Conservation (phyloP, 192 early-diverging fungal species). For the Mortierella claussenii region DNA sequence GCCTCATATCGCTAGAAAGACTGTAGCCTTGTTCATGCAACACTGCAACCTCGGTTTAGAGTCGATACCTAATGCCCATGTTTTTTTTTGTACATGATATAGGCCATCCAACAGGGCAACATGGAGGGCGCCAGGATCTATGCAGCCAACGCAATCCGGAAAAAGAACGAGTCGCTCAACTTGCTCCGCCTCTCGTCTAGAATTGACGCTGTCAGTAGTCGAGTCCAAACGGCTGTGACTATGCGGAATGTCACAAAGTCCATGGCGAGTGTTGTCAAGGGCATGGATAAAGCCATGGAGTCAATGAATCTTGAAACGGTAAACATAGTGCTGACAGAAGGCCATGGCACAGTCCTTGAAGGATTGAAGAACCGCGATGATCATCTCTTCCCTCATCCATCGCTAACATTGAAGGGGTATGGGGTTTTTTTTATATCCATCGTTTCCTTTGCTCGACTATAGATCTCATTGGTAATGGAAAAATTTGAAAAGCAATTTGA, state of each 20-base stretch:
- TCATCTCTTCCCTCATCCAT: no score
- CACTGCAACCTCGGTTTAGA: no score
- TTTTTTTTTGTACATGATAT: no score
- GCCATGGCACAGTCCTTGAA: no score
- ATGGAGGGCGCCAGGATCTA: constrained; percentile 94
- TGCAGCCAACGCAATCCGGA: constrained; percentile 95
- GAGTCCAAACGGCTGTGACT: constrained; percentile 93
- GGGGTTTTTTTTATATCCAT: no score
- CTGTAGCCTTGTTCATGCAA: no score
- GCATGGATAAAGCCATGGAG: constrained; percentile 94
- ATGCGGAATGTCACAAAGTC: constrained; percentile 86
- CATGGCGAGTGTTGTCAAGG: constrained; percentile 90
- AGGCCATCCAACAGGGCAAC: constrained; percentile 94
- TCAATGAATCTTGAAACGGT: constrained; percentile 97
- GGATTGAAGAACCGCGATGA: no score
- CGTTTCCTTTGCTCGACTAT: background rate
- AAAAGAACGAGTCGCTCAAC: constrained; percentile 95
- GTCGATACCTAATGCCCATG: no score
- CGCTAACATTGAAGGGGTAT: no score
- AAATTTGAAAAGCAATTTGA: constrained; percentile 97
- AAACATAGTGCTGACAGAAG: background rate
- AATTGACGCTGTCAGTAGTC: constrained; percentile 90
- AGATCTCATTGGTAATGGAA: constrained; percentile 99
- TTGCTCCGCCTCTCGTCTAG: constrained; percentile 87
- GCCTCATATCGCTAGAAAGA: no score